phyloP scores from a whole-genome alignment of 192 early-diverging fungal species.

The Thamnidium elegans region DNA sequence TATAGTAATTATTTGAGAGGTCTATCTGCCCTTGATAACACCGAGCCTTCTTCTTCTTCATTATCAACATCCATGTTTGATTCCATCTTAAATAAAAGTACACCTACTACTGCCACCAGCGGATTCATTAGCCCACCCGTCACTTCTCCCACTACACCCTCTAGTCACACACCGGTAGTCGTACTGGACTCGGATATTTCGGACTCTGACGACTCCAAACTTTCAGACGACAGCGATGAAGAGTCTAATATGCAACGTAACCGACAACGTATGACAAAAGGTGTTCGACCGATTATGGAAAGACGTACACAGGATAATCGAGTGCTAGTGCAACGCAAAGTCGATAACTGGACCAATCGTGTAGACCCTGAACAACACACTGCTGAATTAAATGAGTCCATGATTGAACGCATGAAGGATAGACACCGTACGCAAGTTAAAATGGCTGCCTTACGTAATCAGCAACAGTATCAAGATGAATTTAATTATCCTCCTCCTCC shows the following conservation, averaged over 20 bases:
- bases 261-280: conserved; percentile 10
- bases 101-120: not conserved
- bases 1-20: conserved; percentile 25
- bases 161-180: not conserved
- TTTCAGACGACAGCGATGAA: conserved; percentile 8
- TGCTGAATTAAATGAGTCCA: conserved; percentile 13
- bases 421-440: conserved; percentile 24
- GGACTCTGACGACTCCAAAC: conserved; percentile 21
- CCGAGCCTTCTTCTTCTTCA: conserved; percentile 8
- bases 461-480: conserved; percentile 7
- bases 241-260: not conserved
- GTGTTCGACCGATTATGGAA: conserved; percentile 25
- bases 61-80: conserved; percentile 17
- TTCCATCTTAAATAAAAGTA: not conserved
- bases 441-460: conserved; percentile 19
- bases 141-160: not conserved
- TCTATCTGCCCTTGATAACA: conserved; percentile 5
- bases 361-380: conserved; percentile 11
- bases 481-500: not conserved
- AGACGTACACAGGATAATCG: conserved; percentile 20
- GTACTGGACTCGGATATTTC: conserved; percentile 32
- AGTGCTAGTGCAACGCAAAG: conserved; percentile 15
- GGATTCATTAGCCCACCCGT: not conserved
- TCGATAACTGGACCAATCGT: conserved; percentile 24
- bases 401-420: conserved; percentile 32